Evolutionary conservation across 2,329 filamentous ascomycete genomes (phyloP).

Genomic region (Xylariaceae sp.): DNA sequence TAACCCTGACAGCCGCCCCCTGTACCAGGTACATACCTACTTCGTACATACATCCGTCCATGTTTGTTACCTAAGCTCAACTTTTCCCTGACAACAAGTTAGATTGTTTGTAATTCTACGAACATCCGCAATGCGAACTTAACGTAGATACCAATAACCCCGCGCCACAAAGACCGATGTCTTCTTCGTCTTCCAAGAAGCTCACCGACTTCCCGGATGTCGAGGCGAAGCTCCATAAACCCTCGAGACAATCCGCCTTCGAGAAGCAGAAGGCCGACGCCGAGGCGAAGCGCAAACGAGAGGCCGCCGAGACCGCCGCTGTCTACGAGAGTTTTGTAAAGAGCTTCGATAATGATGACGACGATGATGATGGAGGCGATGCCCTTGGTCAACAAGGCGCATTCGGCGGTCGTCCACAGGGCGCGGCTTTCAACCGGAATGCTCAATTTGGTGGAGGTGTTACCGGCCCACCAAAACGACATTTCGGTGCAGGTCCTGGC

Average conservation of each 20-base stretch:
- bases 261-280: slow-evolving; percentile 88
- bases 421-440: slow-evolving; percentile 30
- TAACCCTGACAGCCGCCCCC: too few relatives aligned
- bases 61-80: too few relatives aligned
- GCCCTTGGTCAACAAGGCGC: slow-evolving; percentile 16
- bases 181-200: slow-evolving; percentile 48
- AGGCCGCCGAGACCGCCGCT: slow-evolving; percentile 84
- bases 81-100: background rate
- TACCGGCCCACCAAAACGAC: slow-evolving; percentile 54
- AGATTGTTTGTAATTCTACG: background rate
- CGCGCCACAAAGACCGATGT: slow-evolving; percentile 40
- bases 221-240: slow-evolving; percentile 76
- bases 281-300: slow-evolving; percentile 82
- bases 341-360: slow-evolving; percentile 68
- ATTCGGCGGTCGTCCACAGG: slow-evolving; percentile 23
- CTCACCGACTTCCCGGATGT: slow-evolving; percentile 68
- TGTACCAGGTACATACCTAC: too few relatives aligned
- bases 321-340: slow-evolving; percentile 88
- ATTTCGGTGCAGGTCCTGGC: slow-evolving; percentile 63
- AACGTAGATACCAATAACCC: background rate
- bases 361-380: slow-evolving; percentile 37
- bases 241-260: slow-evolving; percentile 82
- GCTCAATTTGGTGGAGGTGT: slow-evolving; percentile 36
- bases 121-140: background rate
- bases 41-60: too few relatives aligned